Evolutionary conservation across 2,329 filamentous ascomycete genomes (phyloP).

Genomic region (Ophiostoma ulmi): DNA sequence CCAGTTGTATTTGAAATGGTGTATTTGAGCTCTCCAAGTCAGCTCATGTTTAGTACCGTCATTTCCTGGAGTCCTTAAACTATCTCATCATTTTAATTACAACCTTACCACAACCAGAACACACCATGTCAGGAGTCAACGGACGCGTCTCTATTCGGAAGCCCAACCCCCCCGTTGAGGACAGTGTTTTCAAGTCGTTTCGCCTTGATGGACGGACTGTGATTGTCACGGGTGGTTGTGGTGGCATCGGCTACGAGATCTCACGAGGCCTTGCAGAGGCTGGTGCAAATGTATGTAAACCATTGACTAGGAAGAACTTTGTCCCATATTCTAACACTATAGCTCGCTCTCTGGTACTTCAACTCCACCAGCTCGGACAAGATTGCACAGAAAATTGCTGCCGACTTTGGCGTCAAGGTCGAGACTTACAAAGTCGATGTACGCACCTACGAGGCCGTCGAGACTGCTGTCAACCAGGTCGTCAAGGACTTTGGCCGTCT

Average conservation of each 20-base stretch:
- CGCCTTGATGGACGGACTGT: conserved; percentile 53
- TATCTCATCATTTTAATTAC: too few species aligned
- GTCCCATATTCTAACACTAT: neutral
- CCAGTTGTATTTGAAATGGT: too few species aligned
- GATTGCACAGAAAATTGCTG: neutral
- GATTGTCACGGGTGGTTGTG: conserved; percentile 51
- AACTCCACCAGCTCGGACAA: neutral
- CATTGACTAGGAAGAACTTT: too few species aligned
- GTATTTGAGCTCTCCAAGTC: too few species aligned
- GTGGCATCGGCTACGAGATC: conserved; percentile 54
- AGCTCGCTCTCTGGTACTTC: neutral
- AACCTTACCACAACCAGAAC: too few species aligned
- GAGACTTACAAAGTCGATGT: conserved; percentile 60
- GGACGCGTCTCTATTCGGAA: conserved; percentile 20
- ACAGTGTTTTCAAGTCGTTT: conserved; percentile 40
- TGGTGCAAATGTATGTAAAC: conserved; percentile 41
- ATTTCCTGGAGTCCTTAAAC: too few species aligned
- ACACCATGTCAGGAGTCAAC: conserved; percentile 6
- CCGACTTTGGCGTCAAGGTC: conserved; percentile 63
- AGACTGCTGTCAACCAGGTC: conserved; percentile 47
- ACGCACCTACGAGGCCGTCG: conserved; percentile 47
- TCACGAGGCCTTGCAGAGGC: conserved; percentile 54
- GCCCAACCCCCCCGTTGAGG: conserved; percentile 24
- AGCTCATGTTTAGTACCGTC: too few species aligned
- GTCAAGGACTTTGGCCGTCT: conserved; percentile 66